Evolutionary conservation across 768 basidiomycete species (phyloP).

Genomic region (Xerocomus brunneocitrinus): DNA sequence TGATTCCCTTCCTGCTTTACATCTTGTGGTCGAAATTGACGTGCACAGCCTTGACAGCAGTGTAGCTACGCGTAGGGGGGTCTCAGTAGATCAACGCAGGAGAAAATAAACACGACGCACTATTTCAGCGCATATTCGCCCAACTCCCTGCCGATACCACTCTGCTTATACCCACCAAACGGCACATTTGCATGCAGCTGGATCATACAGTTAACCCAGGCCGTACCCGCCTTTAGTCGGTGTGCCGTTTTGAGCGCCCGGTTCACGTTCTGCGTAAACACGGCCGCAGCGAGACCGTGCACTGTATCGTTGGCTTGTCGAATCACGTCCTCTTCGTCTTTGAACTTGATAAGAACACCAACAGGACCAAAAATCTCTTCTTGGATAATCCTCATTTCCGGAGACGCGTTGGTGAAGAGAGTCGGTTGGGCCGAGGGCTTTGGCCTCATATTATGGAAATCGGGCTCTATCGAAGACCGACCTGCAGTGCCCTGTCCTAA

Average conservation of each 20-base stretch:
- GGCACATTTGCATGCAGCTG: conserved; percentile 43
- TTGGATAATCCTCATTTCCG: conserved; percentile 69
- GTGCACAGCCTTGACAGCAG: background rate
- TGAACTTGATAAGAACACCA: conserved; percentile 71
- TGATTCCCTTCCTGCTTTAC: background rate
- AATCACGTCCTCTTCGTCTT: conserved; percentile 62
- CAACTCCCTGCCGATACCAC: conserved; percentile 75
- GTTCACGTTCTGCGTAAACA: conserved; percentile 79
- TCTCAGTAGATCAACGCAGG: background rate
- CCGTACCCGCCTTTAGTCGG: conserved; percentile 75
- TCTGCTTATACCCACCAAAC: conserved; percentile 85
- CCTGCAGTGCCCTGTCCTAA: too few species aligned
- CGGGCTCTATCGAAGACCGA: too few species aligned
- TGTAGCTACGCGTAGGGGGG: background rate
- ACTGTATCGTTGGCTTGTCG: conserved; percentile 77
- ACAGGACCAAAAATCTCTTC: conserved; percentile 84
- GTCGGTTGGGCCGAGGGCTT: conserved; percentile 44
- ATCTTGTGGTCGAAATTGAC: background rate
- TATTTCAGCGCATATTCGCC: conserved; percentile 68
- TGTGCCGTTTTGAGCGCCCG: conserved; percentile 71
- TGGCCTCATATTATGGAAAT: background rate
- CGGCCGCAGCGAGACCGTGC: conserved; percentile 84
- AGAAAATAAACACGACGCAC: conserved; percentile 30
- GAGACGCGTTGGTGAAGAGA: conserved; percentile 61
- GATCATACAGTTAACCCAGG: conserved; percentile 50